Percentiles rank a stretch among this genome's conserved stretches.
phyloP scores from a whole-genome alignment of 495 filamentous ascomycete species.

The Lasiosphaeria miniovina region DNA sequence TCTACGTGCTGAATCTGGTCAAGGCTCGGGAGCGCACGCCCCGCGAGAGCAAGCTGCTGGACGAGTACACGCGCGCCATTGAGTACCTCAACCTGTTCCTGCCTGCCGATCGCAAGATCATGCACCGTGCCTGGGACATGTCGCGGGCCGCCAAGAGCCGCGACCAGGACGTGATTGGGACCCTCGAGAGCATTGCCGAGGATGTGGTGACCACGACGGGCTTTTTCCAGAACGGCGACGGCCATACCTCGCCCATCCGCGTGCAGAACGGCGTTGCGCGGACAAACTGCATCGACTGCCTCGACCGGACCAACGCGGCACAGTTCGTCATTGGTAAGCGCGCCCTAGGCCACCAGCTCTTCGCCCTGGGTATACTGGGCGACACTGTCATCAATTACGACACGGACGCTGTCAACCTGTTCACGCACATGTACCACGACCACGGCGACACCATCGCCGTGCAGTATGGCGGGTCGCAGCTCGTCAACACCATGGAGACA shows the following conservation, averaged over 20 bases:
- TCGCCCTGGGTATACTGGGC: conserved; percentile 84
- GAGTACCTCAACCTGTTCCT: conserved; percentile 94
- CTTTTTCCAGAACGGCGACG: conserved; percentile 90
- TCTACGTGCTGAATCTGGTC: conserved; percentile 91
- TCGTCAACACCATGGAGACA: conserved; percentile 98
- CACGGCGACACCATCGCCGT: conserved; percentile 97
- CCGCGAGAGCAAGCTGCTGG: conserved; percentile 83
- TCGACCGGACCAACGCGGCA: conserved; percentile 94
- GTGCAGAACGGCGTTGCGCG: conserved; percentile 90
- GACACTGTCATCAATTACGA: conserved; percentile 83
- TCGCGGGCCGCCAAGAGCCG: conserved; percentile 89
- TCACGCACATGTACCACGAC: conserved; percentile 96
- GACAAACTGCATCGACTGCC: conserved; percentile 96
- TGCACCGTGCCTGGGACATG: conserved; percentile 97
- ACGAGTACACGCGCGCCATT: conserved; percentile 85
- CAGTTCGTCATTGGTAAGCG: conserved; percentile 98
- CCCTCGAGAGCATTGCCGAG: conserved; percentile 82
- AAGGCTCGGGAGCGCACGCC: conserved; percentile 89
- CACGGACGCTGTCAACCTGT: conserved; percentile 90
- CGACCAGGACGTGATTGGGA: conserved; percentile 94
- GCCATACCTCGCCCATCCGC: conserved; percentile 56
- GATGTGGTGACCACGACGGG: conserved; percentile 80
- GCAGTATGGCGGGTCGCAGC: conserved; percentile 94
- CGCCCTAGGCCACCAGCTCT: conserved; percentile 86
- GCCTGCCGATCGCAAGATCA: conserved; percentile 76